Evolutionary conservation across 495 filamentous ascomycete species (phyloP).

Genomic region (Pyrenula massariospora): DNA sequence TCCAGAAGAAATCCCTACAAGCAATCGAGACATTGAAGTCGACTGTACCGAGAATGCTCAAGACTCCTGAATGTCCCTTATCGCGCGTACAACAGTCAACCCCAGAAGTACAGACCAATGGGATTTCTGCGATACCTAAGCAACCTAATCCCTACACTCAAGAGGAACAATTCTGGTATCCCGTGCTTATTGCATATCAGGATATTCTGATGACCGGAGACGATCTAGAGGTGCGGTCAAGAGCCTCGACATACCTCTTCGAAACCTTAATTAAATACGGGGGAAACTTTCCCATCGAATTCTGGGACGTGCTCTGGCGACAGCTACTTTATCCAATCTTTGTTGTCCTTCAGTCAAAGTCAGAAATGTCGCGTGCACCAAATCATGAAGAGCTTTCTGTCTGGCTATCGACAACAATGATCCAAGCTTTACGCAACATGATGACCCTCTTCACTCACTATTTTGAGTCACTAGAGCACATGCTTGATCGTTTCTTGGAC

Average conservation of each 20-base stretch:
- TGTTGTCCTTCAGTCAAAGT: constrained; percentile 89
- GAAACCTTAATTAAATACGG: constrained; percentile 84
- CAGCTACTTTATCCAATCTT: constrained; percentile 97
- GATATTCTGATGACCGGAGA: constrained; percentile 99
- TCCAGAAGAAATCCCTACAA: constrained; percentile 95
- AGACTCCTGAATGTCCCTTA: constrained; percentile 89
- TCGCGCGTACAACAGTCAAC: constrained; percentile 41
- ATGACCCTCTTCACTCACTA: constrained; percentile 98
- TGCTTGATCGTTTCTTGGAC: constrained; percentile 91
- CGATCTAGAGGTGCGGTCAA: constrained; percentile 89
- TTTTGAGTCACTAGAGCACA: constrained; percentile 88
- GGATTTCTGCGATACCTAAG: constrained; percentile 32
- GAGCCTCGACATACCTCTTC: constrained; percentile 90
- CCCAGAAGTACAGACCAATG: constrained; percentile 27
- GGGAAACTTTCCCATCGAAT: constrained; percentile 81
- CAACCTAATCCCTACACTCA: constrained; percentile 50
- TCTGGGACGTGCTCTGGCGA: constrained; percentile 97
- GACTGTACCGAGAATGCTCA: constrained; percentile 85
- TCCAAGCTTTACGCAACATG: constrained; percentile 95
- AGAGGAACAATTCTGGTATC: constrained; percentile 98
- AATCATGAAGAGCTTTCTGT: constrained; percentile 94
- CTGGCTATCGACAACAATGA: constrained; percentile 99
- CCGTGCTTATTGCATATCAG: constrained; percentile 94
- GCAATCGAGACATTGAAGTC: constrained; percentile 91
- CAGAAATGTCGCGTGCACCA: constrained; percentile 85